Evolutionary conservation across 768 basidiomycete species (phyloP), one percentile per base, ranked within the genome.

Genomic region (Pleurotus tuber-regium): DNA sequence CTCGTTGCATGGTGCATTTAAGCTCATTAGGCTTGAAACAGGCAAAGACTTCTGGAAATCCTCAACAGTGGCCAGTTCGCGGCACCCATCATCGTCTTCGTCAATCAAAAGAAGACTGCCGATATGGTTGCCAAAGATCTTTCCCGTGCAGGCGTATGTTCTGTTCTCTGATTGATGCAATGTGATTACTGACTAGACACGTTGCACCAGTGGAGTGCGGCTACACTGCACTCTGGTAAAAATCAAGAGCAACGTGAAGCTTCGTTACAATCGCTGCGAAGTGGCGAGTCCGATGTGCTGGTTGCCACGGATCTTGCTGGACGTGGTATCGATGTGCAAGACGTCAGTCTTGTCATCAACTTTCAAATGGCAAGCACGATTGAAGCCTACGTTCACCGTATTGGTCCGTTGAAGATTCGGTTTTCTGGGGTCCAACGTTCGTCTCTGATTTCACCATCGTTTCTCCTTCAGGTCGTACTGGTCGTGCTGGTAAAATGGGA

Each of bases 41-140:
- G 93, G 68, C 83, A 87, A 55, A 80, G 84, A 41, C 66, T 98
- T 64, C 71, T 97, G 62, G 96, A 98, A 64, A 92, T 98, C 57
- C 84, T 99, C 69, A 92, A 95, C 74, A 87, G 85, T 55, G 87
- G 84, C 35, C 76, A 80, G 55, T 92, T 84, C 66, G 69, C 84
- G 29, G 83, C 97, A 14, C 97, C 97, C 4, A 98, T 99, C 59
- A 99, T 99, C 57, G 90, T 94, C 16, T 99, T 98, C 70, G 95
- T 98, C 75, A 98, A 98, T 67, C 95, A 98, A 70, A 99, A 99
- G 78, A 97, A 98, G 78, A 96, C 93, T 10, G 96, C 95, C 44
- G 97, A 99, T 66, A 92, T 94, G 86, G 92, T 99, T 28, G 88
- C 92, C 31, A 95, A 95, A 66, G 95, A 98, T 63, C 75, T 99